A percentile compares a stretch with the other conserved stretches of the same genome.
Conservation (phyloP, 1,284 basidiomycete genomes). For the Malassezia japonica region DNA sequence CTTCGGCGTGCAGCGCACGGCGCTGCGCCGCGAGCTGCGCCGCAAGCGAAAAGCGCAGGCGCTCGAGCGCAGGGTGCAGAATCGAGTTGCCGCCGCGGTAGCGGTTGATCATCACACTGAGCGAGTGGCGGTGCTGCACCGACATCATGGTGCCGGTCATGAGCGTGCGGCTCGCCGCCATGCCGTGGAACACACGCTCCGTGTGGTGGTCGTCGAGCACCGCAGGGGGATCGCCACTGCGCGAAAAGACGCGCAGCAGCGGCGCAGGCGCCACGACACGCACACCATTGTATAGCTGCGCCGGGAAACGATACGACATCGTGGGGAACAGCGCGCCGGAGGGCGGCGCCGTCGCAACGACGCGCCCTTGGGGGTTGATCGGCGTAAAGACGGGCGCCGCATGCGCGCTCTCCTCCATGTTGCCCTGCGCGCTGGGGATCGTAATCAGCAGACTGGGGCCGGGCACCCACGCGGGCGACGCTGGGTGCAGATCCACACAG, state of each 20-base stretch:
- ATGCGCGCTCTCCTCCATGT: conserved; percentile 22
- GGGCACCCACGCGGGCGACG: conserved; percentile 27
- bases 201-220: conserved; percentile 40
- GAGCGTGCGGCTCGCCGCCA: conserved; percentile 32
- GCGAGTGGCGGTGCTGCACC: conserved; percentile 25
- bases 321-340: conserved; percentile 31
- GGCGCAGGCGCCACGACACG: conserved; percentile 28
- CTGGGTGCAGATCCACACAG: conserved; percentile 28
- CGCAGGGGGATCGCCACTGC: conserved; percentile 31
- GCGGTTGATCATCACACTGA: conserved; percentile 22
- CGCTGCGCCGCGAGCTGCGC: conserved; percentile 11
- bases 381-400: conserved; percentile 33
- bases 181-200: conserved; percentile 43
- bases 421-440: conserved; percentile 24
- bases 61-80: conserved; percentile 28
- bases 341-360: conserved; percentile 28
- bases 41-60: conserved; percentile 14
- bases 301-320: conserved; percentile 29
- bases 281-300: conserved; percentile 28
- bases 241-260: conserved; percentile 30
- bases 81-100: conserved; percentile 33
- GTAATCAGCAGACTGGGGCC: conserved; percentile 39
- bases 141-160: conserved; percentile 25
- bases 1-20: conserved; percentile 6
- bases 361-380: conserved; percentile 33